These are phyloP conservation scores for Botryotinia globosa DNA, from an alignment of 2,329 filamentous ascomycete species.

Conservation along the genomic window DNA sequence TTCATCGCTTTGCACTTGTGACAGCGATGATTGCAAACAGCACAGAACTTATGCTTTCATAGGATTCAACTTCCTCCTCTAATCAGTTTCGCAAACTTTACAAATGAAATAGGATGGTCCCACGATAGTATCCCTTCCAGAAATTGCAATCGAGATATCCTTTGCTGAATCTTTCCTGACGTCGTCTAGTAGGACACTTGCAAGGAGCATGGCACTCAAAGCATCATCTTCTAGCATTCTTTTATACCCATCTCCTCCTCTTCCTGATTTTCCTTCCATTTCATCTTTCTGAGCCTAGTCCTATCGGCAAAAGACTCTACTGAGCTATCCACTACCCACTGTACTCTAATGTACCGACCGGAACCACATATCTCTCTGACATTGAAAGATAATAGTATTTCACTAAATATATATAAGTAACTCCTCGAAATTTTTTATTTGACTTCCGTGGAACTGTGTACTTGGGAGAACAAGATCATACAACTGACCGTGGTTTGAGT, in stretches of 20 bases:
- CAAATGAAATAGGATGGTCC: not conserved
- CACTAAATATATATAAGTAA: too few relatives aligned
- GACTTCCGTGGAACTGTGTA: too few relatives aligned
- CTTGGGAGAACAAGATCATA: too few relatives aligned
- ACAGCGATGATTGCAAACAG: not conserved
- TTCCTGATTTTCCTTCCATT: too few relatives aligned
- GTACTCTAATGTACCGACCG: fast-evolving
- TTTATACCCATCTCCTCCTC: not conserved
- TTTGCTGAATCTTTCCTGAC: not conserved
- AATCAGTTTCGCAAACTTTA: too few relatives aligned
- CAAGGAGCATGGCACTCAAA: not conserved
- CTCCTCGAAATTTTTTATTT: fast-evolving
- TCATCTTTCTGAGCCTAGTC: too few relatives aligned
- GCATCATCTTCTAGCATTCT: not conserved
- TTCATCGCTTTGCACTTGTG: not conserved
- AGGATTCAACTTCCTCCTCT: not conserved
- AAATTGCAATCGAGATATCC: not conserved
- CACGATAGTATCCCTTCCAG: not conserved
- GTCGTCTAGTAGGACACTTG: not conserved
- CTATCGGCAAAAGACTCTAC: too few relatives aligned
- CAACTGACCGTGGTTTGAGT: too few relatives aligned
- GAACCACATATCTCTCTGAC: too few relatives aligned
- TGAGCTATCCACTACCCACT: too few relatives aligned
- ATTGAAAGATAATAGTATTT: too few relatives aligned
- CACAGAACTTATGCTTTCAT: not conserved